Evolutionary conservation across 208 protist species (phyloP), one percentile per base, ranked within the genome.

Genomic region (Trypanosoma vivax): DNA sequence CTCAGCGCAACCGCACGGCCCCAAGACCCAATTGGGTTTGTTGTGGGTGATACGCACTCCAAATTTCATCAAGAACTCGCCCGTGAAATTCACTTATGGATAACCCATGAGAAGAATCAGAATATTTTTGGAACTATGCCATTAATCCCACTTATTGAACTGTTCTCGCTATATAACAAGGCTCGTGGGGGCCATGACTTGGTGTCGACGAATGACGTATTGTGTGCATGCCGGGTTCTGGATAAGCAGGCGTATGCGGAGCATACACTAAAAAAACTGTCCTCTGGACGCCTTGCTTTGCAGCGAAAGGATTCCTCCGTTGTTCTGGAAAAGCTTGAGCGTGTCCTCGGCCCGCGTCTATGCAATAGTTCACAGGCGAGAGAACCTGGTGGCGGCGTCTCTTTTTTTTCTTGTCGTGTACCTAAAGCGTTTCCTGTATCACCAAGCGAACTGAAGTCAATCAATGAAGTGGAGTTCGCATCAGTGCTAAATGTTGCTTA

Each of bases 141-240:
- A 25, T 47, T 92, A 9, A 64, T 92, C 28, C 81, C 84, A 16
- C 65, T 92, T 3, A 84, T 89, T 43, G 84, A 92, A 59, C 67
- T 92, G 13, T 92, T 88, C 46, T 73, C 84, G 0, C 46, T 92
- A 38, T 92, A 92, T 69, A 92, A 92, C 64, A 80, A 75, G 43
- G 84, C 84, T 5, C 78, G 84, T 48, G 79, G 78, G 16, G 80
- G 73, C 9, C 39, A n/a, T 18, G 78, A 89, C 59, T 60, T 92
- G 47, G 70, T 92, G 23, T 78, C 84, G 5, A 80, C 84, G 11
- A 61, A 70, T 14, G 84, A 92, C 54, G 77, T 92, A n/a, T 64
- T 89, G 29, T 46, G 54, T 16, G 80, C 80, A 1, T 89, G 84
- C 61, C 61, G 51, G 19, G 47, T 59, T 38, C 68, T 92, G 64